Conservation (phyloP, 345 rosid species). For the Citrus inodora region DNA sequence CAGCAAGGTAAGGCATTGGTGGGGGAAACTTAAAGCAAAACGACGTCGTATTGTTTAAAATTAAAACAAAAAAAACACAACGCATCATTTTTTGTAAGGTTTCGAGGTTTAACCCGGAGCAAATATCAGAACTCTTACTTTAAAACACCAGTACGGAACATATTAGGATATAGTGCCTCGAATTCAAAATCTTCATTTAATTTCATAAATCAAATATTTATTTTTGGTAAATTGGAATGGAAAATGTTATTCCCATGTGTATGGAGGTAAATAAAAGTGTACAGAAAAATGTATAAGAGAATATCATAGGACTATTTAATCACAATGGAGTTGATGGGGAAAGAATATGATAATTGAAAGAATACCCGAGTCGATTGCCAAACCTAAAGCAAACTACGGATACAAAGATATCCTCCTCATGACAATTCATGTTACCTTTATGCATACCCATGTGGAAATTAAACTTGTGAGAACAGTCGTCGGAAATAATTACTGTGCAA, state of each 20-base stretch:
- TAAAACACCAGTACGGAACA: too few species aligned
- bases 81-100: too few species aligned
- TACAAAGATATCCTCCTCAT: background rate
- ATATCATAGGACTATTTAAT: background rate
- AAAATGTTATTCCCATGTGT: background rate
- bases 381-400: background rate
- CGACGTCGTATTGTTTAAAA: too few species aligned
- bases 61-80: too few species aligned
- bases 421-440: background rate
- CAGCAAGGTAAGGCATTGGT: too few species aligned
- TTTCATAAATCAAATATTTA: background rate
- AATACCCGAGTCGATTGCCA: background rate
- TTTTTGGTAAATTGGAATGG: background rate
- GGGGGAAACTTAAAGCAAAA: too few species aligned
- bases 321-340: background rate
- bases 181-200: background rate
- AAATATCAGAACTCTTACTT: too few species aligned
- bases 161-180: background rate
- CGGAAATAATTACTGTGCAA: background rate
- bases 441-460: background rate
- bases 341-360: background rate
- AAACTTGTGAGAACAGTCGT: background rate
- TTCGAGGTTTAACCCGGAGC: too few species aligned
- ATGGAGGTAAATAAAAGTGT: background rate
- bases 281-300: background rate